Evolutionary conservation across 345 rosid genomes (phyloP).

Genomic region (Populus davidiana): DNA sequence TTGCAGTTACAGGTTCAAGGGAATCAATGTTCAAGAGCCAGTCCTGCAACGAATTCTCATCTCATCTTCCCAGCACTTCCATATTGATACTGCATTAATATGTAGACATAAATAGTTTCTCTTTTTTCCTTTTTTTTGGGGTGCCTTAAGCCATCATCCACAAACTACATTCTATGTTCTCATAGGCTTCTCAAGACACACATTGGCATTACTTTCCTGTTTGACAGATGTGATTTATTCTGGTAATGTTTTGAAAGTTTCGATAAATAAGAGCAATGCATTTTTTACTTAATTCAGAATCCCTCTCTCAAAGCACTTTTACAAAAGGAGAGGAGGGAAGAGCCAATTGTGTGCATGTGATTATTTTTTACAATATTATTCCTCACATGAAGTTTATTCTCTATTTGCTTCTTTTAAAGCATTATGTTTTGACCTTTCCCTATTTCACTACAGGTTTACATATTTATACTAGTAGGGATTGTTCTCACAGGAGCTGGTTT

Average conservation of each 20-base stretch:
- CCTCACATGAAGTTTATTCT: background rate
- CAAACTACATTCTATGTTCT: background rate
- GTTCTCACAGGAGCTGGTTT: constrained; percentile 86
- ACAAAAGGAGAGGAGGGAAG: background rate
- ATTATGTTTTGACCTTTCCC: background rate
- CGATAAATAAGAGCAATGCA: background rate
- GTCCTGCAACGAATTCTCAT: background rate
- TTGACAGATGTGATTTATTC: background rate
- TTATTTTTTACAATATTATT: background rate
- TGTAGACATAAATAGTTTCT: background rate
- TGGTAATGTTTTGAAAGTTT: background rate
- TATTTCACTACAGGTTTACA: constrained; percentile 49
- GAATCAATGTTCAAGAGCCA: background rate
- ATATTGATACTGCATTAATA: background rate
- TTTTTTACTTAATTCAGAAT: background rate
- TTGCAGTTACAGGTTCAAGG: background rate
- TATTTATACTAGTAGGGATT: constrained; percentile 63
- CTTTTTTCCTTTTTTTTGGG: background rate
- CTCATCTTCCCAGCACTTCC: background rate
- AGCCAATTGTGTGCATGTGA: background rate
- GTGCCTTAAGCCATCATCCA: background rate
- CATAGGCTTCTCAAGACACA: background rate
- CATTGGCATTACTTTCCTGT: background rate
- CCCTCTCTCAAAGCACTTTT: background rate
- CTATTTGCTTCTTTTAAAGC: background rate